Evolutionary conservation across 768 basidiomycete genomes (phyloP).

Genomic region (Xerocomellus intermedius): DNA sequence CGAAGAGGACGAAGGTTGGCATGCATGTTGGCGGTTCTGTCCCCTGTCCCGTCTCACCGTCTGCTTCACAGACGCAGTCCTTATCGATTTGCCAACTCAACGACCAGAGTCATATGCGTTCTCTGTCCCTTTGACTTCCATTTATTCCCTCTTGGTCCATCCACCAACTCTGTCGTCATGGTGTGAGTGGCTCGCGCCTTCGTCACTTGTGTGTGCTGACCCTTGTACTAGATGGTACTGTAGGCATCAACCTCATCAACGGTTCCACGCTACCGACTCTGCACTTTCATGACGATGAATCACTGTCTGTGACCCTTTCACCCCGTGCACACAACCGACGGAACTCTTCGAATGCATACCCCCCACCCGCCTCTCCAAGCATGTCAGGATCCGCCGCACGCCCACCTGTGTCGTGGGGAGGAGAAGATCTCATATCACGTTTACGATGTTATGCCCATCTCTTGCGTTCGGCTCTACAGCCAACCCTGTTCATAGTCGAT

Average conservation of each 20-base stretch:
- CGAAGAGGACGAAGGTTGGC: slow-evolving; percentile 73
- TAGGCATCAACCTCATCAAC: slow-evolving; percentile 85
- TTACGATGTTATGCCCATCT: slow-evolving; percentile 77
- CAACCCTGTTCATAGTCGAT: slow-evolving; percentile 86
- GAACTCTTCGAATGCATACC: slow-evolving; percentile 53
- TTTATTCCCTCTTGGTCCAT: slow-evolving; percentile 86
- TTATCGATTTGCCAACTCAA: slow-evolving; percentile 81
- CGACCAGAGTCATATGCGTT: slow-evolving; percentile 92
- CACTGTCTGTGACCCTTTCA: slow-evolving; percentile 64
- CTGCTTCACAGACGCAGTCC: slow-evolving; percentile 61
- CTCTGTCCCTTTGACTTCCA: slow-evolving; percentile 85
- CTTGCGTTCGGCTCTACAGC: slow-evolving; percentile 81
- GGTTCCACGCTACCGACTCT: slow-evolving; percentile 85
- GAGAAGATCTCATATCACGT: slow-evolving; percentile 79
- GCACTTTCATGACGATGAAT: slow-evolving; percentile 97
- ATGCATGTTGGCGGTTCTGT: neutral
- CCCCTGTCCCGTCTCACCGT: slow-evolving; percentile 5
- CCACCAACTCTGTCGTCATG: slow-evolving; percentile 83
- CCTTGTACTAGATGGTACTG: slow-evolving; percentile 67
- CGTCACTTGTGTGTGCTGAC: neutral
- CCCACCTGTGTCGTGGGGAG: slow-evolving; percentile 69
- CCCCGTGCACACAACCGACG: slow-evolving; percentile 36
- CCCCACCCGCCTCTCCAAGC: slow-evolving; percentile 55
- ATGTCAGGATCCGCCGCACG: slow-evolving; percentile 41
- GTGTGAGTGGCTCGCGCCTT: slow-evolving; percentile 48